A percentile compares a stretch with the other conserved stretches of the same genome.
These are phyloP conservation scores for Oryza glumipatula DNA, from an alignment of 176 grass and related monocot genomes.

Conservation along the genomic window DNA sequence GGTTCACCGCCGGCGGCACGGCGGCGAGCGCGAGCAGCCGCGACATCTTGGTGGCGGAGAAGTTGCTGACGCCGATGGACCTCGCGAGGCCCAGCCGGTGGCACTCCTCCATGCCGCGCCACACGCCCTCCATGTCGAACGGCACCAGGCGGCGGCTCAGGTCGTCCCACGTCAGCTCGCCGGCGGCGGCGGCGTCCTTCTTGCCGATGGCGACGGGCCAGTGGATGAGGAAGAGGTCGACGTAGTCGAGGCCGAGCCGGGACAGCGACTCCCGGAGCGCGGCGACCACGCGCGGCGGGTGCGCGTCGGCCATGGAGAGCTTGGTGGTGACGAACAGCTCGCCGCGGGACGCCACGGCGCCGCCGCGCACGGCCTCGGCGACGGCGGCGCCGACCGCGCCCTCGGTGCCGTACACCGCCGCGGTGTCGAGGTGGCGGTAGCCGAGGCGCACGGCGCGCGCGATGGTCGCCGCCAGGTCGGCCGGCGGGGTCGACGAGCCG, in stretches of 20 bases:
- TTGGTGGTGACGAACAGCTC: constrained; percentile 72
- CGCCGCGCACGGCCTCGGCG: constrained; percentile 35
- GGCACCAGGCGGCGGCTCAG: neutral
- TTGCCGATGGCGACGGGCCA: constrained; percentile 44
- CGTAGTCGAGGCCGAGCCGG: constrained; percentile 57
- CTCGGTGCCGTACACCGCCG: constrained; percentile 55
- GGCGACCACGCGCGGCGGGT: constrained; percentile 48
- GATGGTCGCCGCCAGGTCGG: constrained; percentile 33
- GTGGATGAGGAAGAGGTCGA: constrained; percentile 86
- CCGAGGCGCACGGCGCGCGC: constrained; percentile 42
- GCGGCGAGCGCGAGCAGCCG: constrained; percentile 47
- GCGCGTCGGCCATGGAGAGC: constrained; percentile 48
- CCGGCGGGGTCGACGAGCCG: constrained; percentile 31
- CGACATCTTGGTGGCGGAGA: constrained; percentile 57
- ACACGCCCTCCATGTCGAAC: constrained; percentile 78
- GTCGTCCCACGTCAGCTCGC: neutral
- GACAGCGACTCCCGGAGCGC: constrained; percentile 56
- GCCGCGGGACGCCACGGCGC: constrained; percentile 46
- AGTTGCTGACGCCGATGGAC: constrained; percentile 86
- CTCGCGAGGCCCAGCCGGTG: constrained; percentile 62
- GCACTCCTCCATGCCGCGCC: constrained; percentile 86
- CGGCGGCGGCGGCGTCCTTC: neutral
- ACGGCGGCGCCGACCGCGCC: constrained; percentile 49
- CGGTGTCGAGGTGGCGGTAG: constrained; percentile 69
- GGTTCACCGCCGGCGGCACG: constrained; percentile 77